Evolutionary conservation across 2,329 filamentous ascomycete genomes (phyloP).

Genomic region (Pseudogymnoascus sp.): DNA sequence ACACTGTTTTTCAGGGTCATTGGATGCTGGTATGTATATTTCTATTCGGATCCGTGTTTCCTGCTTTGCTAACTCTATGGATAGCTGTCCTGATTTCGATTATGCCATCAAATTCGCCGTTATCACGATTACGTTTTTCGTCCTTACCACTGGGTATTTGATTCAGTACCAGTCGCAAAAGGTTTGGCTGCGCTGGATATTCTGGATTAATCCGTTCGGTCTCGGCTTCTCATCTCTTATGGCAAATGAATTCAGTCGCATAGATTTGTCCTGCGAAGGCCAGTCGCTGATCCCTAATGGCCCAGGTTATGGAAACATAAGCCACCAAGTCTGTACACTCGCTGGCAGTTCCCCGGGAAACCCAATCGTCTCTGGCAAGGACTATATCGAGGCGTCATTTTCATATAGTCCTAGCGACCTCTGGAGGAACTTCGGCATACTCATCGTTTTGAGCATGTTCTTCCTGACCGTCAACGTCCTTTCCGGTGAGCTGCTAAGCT

Average conservation of each 20-base stretch:
- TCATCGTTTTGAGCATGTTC: conserved; percentile 56
- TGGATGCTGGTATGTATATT: neutral
- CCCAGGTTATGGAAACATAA: conserved; percentile 37
- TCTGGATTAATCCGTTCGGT: conserved; percentile 59
- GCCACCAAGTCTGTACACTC: conserved; percentile 48
- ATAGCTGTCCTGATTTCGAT: conserved; percentile 50
- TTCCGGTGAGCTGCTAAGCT: conserved; percentile 46
- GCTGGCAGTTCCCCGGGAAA: conserved; percentile 44
- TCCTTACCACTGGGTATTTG: conserved; percentile 59
- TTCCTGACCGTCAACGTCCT: conserved; percentile 52
- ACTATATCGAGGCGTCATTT: conserved; percentile 46
- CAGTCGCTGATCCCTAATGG: conserved; percentile 42
- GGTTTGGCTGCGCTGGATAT: conserved; percentile 57
- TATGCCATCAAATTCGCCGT: conserved; percentile 52
- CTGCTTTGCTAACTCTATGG: conserved; percentile 21
- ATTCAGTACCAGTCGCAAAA: conserved; percentile 41
- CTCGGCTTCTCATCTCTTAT: conserved; percentile 64
- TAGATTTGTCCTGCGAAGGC: conserved; percentile 46
- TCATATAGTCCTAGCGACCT: conserved; percentile 46
- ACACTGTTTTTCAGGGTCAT: conserved; percentile 47
- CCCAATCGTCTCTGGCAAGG: conserved; percentile 46
- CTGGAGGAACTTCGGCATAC: conserved; percentile 55
- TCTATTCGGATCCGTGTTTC: neutral
- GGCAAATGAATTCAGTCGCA: conserved; percentile 61
- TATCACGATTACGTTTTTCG: conserved; percentile 41